These are phyloP conservation scores for Tolypocladium ophioglossoides DNA, from an alignment of 2,329 filamentous ascomycete genomes.

Conservation along the genomic window DNA sequence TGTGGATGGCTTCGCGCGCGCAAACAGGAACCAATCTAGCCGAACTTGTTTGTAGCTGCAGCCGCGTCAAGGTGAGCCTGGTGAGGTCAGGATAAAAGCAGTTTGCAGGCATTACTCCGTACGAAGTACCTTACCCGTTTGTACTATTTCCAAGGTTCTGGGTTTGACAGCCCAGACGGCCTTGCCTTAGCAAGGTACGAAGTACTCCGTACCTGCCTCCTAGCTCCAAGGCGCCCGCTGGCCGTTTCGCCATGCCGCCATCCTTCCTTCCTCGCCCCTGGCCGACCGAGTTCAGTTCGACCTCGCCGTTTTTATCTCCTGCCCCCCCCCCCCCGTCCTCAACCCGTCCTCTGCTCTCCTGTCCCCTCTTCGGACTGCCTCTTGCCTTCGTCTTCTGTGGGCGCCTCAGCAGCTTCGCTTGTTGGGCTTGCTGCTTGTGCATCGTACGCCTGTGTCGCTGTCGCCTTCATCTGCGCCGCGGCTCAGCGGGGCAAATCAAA, in stretches of 20 bases:
- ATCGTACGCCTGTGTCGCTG: not conserved
- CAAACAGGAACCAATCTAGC: not conserved
- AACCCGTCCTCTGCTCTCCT: not conserved
- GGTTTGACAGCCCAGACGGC: not conserved
- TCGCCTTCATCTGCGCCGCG: not conserved
- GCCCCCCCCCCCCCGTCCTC: not conserved
- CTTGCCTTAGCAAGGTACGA: not conserved
- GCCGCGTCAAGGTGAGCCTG: not conserved
- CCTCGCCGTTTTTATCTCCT: not conserved
- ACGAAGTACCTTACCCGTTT: too few relatives aligned
- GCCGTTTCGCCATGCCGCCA: not conserved
- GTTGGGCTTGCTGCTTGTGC: not conserved
- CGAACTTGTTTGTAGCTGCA: not conserved
- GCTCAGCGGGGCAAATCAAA: conserved; percentile 1
- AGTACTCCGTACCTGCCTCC: too few relatives aligned
- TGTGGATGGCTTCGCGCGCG: not conserved
- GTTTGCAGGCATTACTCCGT: too few relatives aligned
- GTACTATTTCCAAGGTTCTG: not conserved
- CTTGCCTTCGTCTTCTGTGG: not conserved
- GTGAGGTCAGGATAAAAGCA: not conserved
- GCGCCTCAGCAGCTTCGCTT: not conserved
- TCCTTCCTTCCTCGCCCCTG: not conserved
- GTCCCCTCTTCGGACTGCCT: not conserved
- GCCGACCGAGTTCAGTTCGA: not conserved
- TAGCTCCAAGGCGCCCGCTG: not conserved